A percentile compares a stretch with the other conserved stretches of the same genome.
These are phyloP conservation scores for Kalmanozyma brasiliensis DNA, from an alignment of 1,284 basidiomycete species.

Conservation along the genomic window DNA sequence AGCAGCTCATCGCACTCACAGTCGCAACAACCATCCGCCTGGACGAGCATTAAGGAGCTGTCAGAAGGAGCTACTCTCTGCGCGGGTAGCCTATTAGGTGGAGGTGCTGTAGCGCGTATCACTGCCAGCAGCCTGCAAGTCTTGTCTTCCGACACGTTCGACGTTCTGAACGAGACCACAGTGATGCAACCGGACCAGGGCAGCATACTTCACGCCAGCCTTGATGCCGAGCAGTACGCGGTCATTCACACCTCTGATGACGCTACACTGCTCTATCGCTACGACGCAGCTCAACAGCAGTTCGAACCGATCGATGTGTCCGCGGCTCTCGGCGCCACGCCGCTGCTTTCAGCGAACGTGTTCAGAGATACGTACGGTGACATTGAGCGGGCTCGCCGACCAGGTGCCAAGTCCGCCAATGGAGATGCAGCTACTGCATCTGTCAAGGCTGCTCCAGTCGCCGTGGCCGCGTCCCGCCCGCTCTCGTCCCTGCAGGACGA, in stretches of 20 bases:
- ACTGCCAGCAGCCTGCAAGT: constrained; percentile 20
- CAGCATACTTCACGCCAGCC: constrained; percentile 14
- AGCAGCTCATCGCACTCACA: background rate
- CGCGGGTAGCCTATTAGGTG: constrained; percentile 20
- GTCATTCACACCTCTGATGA: constrained; percentile 24
- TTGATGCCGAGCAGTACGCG: constrained; percentile 35
- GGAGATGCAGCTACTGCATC: background rate
- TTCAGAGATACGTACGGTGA: constrained; percentile 25
- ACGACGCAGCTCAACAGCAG: background rate
- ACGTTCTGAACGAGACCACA: constrained; percentile 18
- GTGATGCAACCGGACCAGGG: constrained; percentile 1
- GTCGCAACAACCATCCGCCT: background rate
- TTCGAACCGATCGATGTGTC: constrained; percentile 20
- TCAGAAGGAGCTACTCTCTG: constrained; percentile 14
- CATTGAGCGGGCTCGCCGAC: constrained; percentile 6
- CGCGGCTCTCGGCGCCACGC: background rate
- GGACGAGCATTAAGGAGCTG: constrained; percentile 9
- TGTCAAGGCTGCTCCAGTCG: background rate
- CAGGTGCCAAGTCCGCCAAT: background rate
- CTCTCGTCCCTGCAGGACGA: constrained; percentile 12
- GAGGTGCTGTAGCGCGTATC: constrained; percentile 16
- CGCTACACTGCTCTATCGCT: constrained; percentile 17
- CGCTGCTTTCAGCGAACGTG: constrained; percentile 27
- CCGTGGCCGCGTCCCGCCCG: background rate
- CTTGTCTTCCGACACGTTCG: constrained; percentile 14